Evolutionary conservation across 2,329 filamentous ascomycete genomes (phyloP), one percentile per base, ranked within the genome.

Genomic region (Cladosporium cucumerinum): DNA sequence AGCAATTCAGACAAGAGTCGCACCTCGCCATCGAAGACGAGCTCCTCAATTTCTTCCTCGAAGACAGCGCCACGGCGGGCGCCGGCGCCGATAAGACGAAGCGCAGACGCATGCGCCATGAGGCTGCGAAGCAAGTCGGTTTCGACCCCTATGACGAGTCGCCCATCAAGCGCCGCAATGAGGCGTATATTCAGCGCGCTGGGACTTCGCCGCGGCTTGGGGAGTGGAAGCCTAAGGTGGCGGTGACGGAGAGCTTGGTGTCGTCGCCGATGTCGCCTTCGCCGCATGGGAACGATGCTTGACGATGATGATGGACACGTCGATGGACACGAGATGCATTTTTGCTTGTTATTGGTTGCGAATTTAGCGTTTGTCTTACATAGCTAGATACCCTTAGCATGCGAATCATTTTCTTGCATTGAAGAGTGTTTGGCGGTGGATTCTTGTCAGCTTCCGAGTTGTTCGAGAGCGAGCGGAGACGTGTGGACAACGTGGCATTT

Each of bases 21-120:
- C 93, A 97, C 72, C 84, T 97, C n/a, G 86, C 92, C 7, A 95
- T 96, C 67, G 91, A 91, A 1, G 93, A 97, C 74, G 91, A 97
- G 71, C 86, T 97, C 2, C 82, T 97, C 48, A 92, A 89, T 61
- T 96, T 96, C 79, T 97, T 97, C 79, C 82, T 97, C 10, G 84
- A 86, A 67, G 88, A 90, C 71, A 86, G 84, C 12, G 85, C 86
- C 34, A 87, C 86, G 2, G 89, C 87, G 0, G 88, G 88, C 30
- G 86, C 87, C 1, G 87, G 87, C 3, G 82, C 83, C 5, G 85
- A 90, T 69, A 81, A 85, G 5, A 82, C 87, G 34, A 80, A 87
- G 63, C 84, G 88, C 7, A 85, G 85, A 61, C 81, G 83, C 0
- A 80, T 87, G 1, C 81, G 88, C 16, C 78, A 82, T 4, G 86